Evolutionary conservation across 805 yeast species (phyloP), one percentile per base, ranked within the genome.

Genomic region (Metschnikowia anglica): DNA sequence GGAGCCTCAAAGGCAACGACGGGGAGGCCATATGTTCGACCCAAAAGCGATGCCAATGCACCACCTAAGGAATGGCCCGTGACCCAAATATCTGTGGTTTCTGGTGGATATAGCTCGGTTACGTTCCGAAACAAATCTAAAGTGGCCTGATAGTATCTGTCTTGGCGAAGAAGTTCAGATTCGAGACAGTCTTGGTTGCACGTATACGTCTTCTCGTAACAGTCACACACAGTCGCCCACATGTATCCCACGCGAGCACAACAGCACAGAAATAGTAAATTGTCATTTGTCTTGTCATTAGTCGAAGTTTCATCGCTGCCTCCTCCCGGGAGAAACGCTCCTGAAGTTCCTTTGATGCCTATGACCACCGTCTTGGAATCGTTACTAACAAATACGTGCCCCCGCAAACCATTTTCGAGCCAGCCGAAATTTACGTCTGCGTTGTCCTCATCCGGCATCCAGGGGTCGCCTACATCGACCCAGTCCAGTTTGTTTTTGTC

Each of bases 11-110:
- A 89, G 1, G 95, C 79, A 1, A 93, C 96, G 0, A 78, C 88
- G 0, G 99, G 98, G 12, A 86, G 60, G 1, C 97, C 97, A 66
- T 73, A 89, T 0, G 98, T 90, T 43, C 97, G 74, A 0, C 95
- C 98, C 34, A 91, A 61, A 38, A 93, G 68, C 15, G 87, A 73
- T 3, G 93, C 81, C 30, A 93, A 66, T 0, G 96, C 79, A 0
- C 97, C 99, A 2, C 98, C 99, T 24, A 93, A 68, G 0, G 98
- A 90, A 60, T 93, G 99, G 2, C 99, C 99, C 0, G 96, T 85
- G 7, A 86, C 73, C 97, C 98, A 93, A 18, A 93, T 78, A 16
- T 79, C 75, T 1, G 88, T 74, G 17, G 73, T 60, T 10, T 59
- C 63, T 0, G 73, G 73, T 1, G 96, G 91, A 58, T 89, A 89